A percentile compares a stretch with the other conserved stretches of the same genome.
Evolutionary conservation across 805 yeast species (phyloP).

Genomic region (Scheffersomyces stipitis): DNA sequence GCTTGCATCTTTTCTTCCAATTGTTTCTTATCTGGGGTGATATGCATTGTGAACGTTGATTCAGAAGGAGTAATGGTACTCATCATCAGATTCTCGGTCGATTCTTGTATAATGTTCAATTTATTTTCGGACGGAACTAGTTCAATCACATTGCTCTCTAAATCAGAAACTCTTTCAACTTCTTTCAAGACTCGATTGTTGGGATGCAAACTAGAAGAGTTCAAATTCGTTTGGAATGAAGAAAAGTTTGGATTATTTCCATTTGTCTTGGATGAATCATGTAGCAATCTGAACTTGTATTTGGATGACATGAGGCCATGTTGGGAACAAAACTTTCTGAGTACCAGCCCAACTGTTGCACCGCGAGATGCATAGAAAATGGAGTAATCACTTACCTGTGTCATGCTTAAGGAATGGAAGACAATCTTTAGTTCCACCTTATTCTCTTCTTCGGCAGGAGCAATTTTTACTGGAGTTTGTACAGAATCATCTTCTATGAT

Average conservation of each 20-base stretch:
- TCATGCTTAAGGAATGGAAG: conserved; percentile 1
- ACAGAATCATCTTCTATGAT: conserved; percentile 8
- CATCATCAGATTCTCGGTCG: not conserved
- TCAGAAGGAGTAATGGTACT: conserved; percentile 28
- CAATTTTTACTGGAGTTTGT: conserved; percentile 14
- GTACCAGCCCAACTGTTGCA: conserved; percentile 21
- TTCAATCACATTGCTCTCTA: conserved; percentile 16
- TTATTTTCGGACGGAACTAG: conserved; percentile 14
- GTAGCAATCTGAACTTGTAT: conserved; percentile 22
- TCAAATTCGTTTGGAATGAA: not conserved
- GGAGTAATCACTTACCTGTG: conserved; percentile 1
- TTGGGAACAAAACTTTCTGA: conserved; percentile 27
- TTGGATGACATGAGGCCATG: conserved; percentile 25
- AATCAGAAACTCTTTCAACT: conserved; percentile 11
- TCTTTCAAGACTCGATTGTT: not conserved
- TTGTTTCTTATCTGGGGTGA: conserved; percentile 22
- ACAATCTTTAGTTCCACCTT: conserved; percentile 7
- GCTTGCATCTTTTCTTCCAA: conserved; percentile 17
- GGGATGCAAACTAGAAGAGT: not conserved
- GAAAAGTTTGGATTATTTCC: not conserved
- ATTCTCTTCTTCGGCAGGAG: conserved; percentile 10
- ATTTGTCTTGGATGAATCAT: not conserved
- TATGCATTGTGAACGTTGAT: conserved; percentile 16
- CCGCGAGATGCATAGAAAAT: conserved; percentile 3
- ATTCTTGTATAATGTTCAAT: not conserved